Conservation (phyloP, 805 yeast species). For the Yarrowia sp. region DNA sequence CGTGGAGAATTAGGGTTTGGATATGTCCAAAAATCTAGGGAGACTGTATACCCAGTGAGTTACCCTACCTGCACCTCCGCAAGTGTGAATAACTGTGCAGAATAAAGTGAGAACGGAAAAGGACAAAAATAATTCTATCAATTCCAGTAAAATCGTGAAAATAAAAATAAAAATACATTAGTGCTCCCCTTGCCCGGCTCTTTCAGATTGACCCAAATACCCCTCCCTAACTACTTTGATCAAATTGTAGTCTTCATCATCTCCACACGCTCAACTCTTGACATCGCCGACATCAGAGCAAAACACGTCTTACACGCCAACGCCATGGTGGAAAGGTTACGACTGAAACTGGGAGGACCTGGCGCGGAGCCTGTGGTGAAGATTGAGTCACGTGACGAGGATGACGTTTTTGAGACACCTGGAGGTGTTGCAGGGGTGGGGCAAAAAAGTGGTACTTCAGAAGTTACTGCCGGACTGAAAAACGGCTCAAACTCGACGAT, state of each 20-base stretch:
- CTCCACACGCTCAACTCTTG: neutral
- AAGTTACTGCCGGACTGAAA: too few relatives aligned
- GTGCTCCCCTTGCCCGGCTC: too few relatives aligned
- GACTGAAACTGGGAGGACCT: neutral
- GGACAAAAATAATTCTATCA: neutral
- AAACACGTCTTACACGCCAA: too few relatives aligned
- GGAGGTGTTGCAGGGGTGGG: too few relatives aligned
- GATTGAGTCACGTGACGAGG: neutral
- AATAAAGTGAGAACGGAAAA: neutral
- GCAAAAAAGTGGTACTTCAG: too few relatives aligned
- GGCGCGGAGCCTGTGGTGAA: neutral
- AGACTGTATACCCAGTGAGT: neutral
- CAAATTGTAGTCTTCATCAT: neutral
- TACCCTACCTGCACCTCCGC: neutral
- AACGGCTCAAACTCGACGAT: neutral
- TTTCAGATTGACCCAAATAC: neutral
- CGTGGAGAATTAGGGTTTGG: neutral
- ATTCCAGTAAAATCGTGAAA: neutral
- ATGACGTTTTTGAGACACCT: neutral
- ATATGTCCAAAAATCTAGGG: too few relatives aligned
- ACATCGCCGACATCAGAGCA: neutral
- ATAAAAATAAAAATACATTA: too few relatives aligned
- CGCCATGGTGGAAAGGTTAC: conserved; percentile 13
- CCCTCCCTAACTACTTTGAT: neutral
- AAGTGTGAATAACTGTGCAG: neutral